Base-by-base conservation (phyloP, 768 basidiomycete genomes). In the Auricularia heimuer region DNA sequence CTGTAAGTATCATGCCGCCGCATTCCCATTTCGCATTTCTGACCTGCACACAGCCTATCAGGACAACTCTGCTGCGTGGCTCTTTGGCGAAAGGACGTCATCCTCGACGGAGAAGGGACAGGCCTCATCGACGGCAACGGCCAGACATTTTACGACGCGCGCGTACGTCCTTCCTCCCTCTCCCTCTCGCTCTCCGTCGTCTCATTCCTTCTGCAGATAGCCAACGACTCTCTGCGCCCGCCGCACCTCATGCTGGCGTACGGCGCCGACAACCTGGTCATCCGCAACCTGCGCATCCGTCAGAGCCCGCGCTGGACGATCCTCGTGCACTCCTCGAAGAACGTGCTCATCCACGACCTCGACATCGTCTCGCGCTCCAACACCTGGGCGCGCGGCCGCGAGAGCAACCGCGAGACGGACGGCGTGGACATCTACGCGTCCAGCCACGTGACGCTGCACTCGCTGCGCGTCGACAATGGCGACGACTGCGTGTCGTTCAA, bases 401-500 rank as follows among this genome's bases (percentile, higher is more conserved):
- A 60, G 56, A 29, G 24, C 3, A 60, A 60, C 33, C 56, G 56
- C 56, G 56, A 60, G 56, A 60, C 56, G 29, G 56, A 60, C 56
- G 56, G 56, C 12, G 56, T 60, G 2, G 56, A 60, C 34, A 60
- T 60, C 29, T 60, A 60, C 34, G 29, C 14, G 16, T 8, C 8
- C 24, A 60, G 34, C 14, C 34, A 60, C 56, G 34, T 60, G 7
- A 10, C 18, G 29, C 24, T 60, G 1, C 56, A 60, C 33, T 7
- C 24, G 8, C 24, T 60, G 24, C 14, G 34, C 29, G 24, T 60
- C 18, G 56, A 60, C 24, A 60, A 60, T 37, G 66, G 79, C 2
- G 83, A 85, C 65, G 84, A 85, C 68, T 85, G 83, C 69, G 85
- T 88, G 18, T 78, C 75, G 0, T 79, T 81, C 75, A 81, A 81